These are phyloP conservation scores for Fallopia convolvulus DNA, from an alignment of 148 eudicot genomes.

Conservation along the genomic window DNA sequence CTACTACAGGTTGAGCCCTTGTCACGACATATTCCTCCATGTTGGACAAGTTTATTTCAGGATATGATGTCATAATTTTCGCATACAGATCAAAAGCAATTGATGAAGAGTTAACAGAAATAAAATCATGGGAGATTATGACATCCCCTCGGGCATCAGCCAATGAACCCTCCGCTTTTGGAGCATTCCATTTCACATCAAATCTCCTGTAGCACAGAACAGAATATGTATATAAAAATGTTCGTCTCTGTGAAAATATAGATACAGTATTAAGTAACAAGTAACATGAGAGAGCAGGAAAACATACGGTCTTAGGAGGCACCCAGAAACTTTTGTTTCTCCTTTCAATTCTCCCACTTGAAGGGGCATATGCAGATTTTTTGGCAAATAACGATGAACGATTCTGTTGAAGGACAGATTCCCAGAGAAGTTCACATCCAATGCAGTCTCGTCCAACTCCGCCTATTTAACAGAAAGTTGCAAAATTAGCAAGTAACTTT, in stretches of 20 bases:
- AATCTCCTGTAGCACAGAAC: slow-evolving; percentile 59
- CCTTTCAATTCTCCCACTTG: slow-evolving; percentile 79
- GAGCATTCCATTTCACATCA: slow-evolving; percentile 96
- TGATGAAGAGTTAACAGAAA: slow-evolving; percentile 79
- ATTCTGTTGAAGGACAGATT: slow-evolving; percentile 69
- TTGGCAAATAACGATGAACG: slow-evolving; percentile 72
- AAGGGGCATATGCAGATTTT: slow-evolving; percentile 62
- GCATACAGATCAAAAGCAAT: slow-evolving; percentile 77
- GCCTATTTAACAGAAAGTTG: slow-evolving; percentile 32
- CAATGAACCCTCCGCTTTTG: slow-evolving; percentile 96
- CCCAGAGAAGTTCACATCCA: slow-evolving; percentile 94
- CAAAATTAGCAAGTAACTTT: neutral
- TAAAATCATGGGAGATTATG: slow-evolving; percentile 76
- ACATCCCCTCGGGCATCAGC: slow-evolving; percentile 98
- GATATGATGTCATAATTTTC: slow-evolving; percentile 63
- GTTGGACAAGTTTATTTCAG: slow-evolving; percentile 38
- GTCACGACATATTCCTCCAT: slow-evolving; percentile 35
- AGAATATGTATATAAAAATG: neutral
- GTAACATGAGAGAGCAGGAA: neutral
- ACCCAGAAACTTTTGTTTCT: slow-evolving; percentile 94
- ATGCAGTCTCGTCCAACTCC: slow-evolving; percentile 82
- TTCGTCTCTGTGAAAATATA: neutral
- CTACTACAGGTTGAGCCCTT: slow-evolving; percentile 39
- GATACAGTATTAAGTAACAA: slow-evolving; percentile 4
- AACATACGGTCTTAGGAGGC: slow-evolving; percentile 84